Evolutionary conservation across 768 basidiomycete species (phyloP), one percentile per base, ranked within the genome.

Genomic region (Artomyces pyxidatus): DNA sequence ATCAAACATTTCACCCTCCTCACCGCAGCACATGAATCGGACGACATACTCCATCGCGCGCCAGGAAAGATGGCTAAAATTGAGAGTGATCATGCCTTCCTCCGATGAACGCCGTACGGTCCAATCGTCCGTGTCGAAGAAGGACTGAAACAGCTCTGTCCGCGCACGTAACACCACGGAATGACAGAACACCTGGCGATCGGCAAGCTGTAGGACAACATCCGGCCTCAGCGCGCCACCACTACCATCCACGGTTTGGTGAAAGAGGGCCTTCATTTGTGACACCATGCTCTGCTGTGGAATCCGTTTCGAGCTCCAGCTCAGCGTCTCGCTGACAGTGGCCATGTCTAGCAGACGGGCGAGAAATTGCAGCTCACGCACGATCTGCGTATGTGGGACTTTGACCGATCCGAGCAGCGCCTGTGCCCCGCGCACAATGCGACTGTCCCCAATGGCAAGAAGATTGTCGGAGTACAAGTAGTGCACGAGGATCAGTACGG

Each of bases 391-490:
- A 3, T 74, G 65, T 14, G 72, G 70, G 12, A 77, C 64, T 25
- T 71, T 73, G 11, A 77, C 50, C 14, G 41, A 50, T 6, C 60
- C 49, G n/a, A 76, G 67, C 19, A 71, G 65, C 4, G 58, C 60
- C 23, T 71, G 68, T 2, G 85, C 64, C 1, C 67, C 62, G 0
- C 66, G 55, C 4, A 67, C 72, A 10, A 88, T 71, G 16, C 91
- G 78, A 11, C 73, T 71, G 61, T 98, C 93, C 89, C 92, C 94
- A 12, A 93, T 63, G 0, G 89, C 81, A 10, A 89, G 69, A 1
- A 94, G 64, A 35, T 82, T 76, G 62, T 99, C 95, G 1, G 87
- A 76, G 65, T 97, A 97, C n/a, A 97, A 65, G 59, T 92, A 97
- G 21, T 81, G 75, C 17, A 96, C 63, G 17, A 97, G 68, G 19